Conservation (phyloP, 805 yeast genomes). For the Wickerhamiella spandovensis region DNA sequence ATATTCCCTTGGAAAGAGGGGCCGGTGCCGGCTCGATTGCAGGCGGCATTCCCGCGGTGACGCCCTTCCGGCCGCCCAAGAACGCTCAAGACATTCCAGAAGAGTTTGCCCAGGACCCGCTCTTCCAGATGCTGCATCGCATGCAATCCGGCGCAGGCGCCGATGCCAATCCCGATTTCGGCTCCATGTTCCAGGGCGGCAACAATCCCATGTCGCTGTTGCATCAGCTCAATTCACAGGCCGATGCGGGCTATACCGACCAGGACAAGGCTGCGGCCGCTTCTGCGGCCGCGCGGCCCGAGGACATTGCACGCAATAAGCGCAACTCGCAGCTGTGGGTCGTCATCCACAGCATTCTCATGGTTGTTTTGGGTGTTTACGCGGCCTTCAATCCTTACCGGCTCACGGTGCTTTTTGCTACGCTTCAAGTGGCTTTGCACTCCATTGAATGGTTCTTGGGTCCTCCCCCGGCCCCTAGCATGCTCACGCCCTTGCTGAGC, state of each 20-base stretch:
- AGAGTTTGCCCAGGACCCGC: conserved; percentile 11
- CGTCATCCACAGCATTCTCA: conserved; percentile 12
- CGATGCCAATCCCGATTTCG: not conserved
- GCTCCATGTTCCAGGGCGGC: not conserved
- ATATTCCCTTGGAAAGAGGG: not conserved
- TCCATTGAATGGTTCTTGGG: conserved; percentile 9
- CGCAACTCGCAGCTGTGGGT: conserved; percentile 5
- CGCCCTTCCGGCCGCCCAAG: not conserved
- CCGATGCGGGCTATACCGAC: not conserved
- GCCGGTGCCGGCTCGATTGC: not conserved
- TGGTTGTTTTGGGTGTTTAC: conserved; percentile 16
- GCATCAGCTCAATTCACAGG: not conserved
- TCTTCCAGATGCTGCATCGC: conserved; percentile 14
- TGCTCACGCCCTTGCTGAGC: conserved; percentile 16
- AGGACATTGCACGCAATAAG: not conserved
- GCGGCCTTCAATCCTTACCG: conserved; percentile 14
- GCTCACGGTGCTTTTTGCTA: conserved; percentile 14
- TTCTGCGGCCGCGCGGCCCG: not conserved
- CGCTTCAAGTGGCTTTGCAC: conserved; percentile 15
- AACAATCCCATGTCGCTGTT: not conserved
- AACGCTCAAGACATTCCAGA: not conserved
- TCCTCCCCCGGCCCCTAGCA: conserved; percentile 8
- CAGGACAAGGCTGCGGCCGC: not conserved
- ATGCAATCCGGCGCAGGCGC: conserved; percentile 6
- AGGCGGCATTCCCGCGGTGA: not conserved